Evolutionary conservation across 768 basidiomycete species (phyloP).

Genomic region (Chalciporus piperatus): DNA sequence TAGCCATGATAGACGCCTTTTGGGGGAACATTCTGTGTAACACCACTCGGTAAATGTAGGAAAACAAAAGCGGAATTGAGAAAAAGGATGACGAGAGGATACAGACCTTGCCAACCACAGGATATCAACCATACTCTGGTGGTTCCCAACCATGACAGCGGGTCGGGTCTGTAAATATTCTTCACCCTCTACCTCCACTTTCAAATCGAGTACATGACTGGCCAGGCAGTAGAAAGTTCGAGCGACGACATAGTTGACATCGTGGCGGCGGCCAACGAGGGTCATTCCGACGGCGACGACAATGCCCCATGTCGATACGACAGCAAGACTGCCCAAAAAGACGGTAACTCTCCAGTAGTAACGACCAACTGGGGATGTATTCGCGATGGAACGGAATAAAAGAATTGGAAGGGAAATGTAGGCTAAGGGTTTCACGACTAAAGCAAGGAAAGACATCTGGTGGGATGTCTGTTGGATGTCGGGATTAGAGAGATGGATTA

Average conservation of each 20-base stretch:
- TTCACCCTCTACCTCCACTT: constrained; percentile 79
- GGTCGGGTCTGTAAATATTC: constrained; percentile 75
- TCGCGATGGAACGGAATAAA: constrained; percentile 58
- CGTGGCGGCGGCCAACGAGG: constrained; percentile 64
- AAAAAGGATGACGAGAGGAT: not conserved
- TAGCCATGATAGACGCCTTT: constrained; percentile 85
- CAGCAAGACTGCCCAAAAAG: constrained; percentile 68
- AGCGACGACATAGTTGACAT: constrained; percentile 83
- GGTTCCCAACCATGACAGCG: constrained; percentile 80
- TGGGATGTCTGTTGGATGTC: constrained; percentile 12
- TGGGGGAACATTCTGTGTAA: constrained; percentile 73
- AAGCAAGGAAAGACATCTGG: constrained; percentile 61
- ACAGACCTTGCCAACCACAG: constrained; percentile 75
- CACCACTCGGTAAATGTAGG: constrained; percentile 3
- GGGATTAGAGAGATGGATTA: constrained; percentile 6
- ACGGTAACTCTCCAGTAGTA: constrained; percentile 74
- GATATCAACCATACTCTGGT: constrained; percentile 92
- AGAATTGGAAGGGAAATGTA: constrained; percentile 75
- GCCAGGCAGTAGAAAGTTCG: constrained; percentile 75
- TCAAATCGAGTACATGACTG: constrained; percentile 60
- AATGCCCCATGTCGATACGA: constrained; percentile 71
- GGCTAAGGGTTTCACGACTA: constrained; percentile 66
- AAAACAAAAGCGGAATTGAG: constrained; percentile 5
- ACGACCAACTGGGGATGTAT: constrained; percentile 51
- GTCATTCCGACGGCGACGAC: constrained; percentile 64